A percentile compares a stretch with the other conserved stretches of the same genome.
phyloP scores from a whole-genome alignment of 345 rosid species.

The Eucalyptus erythrocorys region DNA sequence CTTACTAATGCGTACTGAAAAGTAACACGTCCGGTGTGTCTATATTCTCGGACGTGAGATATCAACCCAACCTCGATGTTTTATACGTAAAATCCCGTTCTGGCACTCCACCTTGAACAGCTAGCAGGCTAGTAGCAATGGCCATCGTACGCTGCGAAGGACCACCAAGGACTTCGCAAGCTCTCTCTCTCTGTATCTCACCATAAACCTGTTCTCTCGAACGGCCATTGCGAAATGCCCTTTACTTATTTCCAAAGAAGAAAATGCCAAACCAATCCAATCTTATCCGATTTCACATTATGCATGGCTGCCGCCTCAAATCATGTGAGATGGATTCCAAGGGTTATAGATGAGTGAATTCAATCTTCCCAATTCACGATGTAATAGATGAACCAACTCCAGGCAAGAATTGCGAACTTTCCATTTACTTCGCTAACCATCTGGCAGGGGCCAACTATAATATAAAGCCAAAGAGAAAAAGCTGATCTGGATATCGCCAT shows the following conservation, averaged over 20 bases:
- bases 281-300: neutral
- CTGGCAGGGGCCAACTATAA: neutral
- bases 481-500: neutral
- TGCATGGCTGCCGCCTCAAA: neutral
- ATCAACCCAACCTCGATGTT: no score
- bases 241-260: neutral
- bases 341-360: neutral
- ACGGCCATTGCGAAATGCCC: neutral
- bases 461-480: neutral
- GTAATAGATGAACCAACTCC: neutral
- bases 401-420: neutral
- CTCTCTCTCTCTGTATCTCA: no score
- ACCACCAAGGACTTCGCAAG: neutral
- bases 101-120: no score
- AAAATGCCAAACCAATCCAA: neutral
- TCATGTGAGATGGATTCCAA: neutral
- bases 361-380: neutral
- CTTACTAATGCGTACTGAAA: no score
- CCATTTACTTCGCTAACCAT: neutral
- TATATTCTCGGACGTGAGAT: no score
- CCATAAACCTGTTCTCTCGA: no score
- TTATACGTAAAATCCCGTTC: no score
- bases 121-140: no score
- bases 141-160: rapidly evolving
- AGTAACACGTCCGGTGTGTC: no score